Evolutionary conservation across 352 stramenopile species (phyloP), one percentile per base, ranked within the genome.

Genomic region (Lagenidium giganteum): DNA sequence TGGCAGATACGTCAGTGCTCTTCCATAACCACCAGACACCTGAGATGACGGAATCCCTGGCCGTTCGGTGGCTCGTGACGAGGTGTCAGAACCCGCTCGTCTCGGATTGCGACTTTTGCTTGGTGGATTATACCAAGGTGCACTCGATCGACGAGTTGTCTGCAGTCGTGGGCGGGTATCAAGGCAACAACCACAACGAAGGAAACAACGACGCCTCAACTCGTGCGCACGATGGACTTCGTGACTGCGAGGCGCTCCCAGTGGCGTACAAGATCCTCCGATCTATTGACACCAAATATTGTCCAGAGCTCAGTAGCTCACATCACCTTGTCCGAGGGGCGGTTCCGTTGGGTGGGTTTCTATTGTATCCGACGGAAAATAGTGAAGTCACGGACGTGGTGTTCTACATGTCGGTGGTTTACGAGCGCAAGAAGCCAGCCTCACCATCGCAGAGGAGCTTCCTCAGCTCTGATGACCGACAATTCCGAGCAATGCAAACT

Each of bases 1-100:
- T 93, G 22, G 64, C 71, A 33, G 75, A 90, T 44, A 82, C 74
- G n/a, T 71, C 67, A 0, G 75, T 89, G 39, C 74, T 92, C n/a
- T 87, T 64, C 49, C 76, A 89, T 42, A 69, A 63, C 29, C 73
- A 61, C 17, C 36, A 16, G 23, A 40, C 13, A 30, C 13, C 39
- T 8, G 49, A 65, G 4, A 58, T 47, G 14, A 44, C 50, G 5
- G 70, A 87, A 43, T 68, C 67, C 1, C 45, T 93, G 9, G 68
- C 68, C 8, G 75, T 90, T 23, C 77, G 79, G 24, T 93, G 77
- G 80, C 43, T 88, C 13, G 67, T 76, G 39, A 86, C 70, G 24
- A 70, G 67, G 22, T 83, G 75, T 57, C 59, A 61, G 42, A 75
- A 75, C 30, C 67, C 80, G 9, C 66, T 90, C 40, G 56, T 84